Conservation (phyloP, 1,284 basidiomycete species). For the Cystobasidium sp. region DNA sequence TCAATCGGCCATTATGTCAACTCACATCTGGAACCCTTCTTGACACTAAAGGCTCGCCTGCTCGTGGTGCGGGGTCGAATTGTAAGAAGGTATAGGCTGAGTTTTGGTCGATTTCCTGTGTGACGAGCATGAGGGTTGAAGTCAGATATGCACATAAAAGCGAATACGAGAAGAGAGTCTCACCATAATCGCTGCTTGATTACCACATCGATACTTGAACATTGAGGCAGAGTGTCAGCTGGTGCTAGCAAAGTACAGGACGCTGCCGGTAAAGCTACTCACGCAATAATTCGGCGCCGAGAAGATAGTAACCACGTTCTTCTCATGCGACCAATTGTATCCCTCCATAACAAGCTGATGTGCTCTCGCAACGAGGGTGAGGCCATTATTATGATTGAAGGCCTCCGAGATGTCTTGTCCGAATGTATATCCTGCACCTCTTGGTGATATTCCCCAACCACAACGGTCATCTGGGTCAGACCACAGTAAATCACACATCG, state of each 20-base stretch:
- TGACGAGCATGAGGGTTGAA: too few species aligned
- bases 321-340: conserved; percentile 96
- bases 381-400: conserved; percentile 98
- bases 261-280: background rate
- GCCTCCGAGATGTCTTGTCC: conserved; percentile 98
- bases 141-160: too few species aligned
- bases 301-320: conserved; percentile 99
- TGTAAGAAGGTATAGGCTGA: conserved; percentile 70
- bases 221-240: background rate
- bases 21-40: conserved; percentile 94
- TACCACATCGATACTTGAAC: conserved; percentile 79
- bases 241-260: background rate
- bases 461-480: conserved; percentile 99
- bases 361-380: conserved; percentile 82
- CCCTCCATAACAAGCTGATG: conserved; percentile 99
- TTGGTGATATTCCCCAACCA: conserved; percentile 98
- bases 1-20: conserved; percentile 28
- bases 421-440: conserved; percentile 98
- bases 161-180: background rate
- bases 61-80: conserved; percentile 98
- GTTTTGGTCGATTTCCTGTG: conserved; percentile 90
- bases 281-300: conserved; percentile 87
- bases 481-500: conserved; percentile 99
- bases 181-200: conserved; percentile 96
- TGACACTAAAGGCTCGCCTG: conserved; percentile 96